Evolutionary conservation across 2,329 filamentous ascomycete species (phyloP), one percentile per base, ranked within the genome.

Genomic region (Alternaria conjuncta): DNA sequence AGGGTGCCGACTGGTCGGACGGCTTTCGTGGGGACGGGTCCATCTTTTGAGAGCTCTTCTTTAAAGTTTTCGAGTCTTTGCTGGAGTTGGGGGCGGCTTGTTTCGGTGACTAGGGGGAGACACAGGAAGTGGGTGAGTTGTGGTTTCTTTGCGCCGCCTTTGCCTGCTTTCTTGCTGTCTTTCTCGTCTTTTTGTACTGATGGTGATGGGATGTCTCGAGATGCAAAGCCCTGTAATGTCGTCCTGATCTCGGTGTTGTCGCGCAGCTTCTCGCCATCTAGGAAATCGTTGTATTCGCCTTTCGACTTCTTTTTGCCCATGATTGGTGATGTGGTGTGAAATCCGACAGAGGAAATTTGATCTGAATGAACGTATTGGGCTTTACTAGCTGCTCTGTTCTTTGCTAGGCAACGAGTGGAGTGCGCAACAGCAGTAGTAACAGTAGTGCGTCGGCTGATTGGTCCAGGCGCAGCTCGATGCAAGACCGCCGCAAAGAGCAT

Each of bases 1-100:
- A 97, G 80, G 1, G 93, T 94, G 0, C 92, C 92, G 0, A 92
- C 80, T 0, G 93, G 93, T 26, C 94, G 85, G 55, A 97, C 82
- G 2, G 93, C 93, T 58, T 86, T 86, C 30, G 83, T 77, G 0
- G 92, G 91, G 10, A 95, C 81, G 6, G 83, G 15, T 3, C 61
- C 55, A 10, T 65, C 61, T 11, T 51, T 64, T 21, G 59, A 61
- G 21, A 90, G 86, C 26, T 86, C 80, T 44, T 65, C n/a, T 61
- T 82, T 84, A 76, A 96, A 94, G 7, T 83, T 74, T 6, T 84
- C 80, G 5, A 96, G 79, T 20, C 86, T 89, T 3, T 80, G 78
- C n/a, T 88, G 83, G 1, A 97, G 85, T 74, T 94, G 89, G 0
- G 87, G 84, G 13, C 87, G 84, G 2, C 90, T 92, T 8, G 79